A percentile compares a stretch with the other conserved stretches of the same genome.
Evolutionary conservation across 306 rosid species (phyloP).

Genomic region (Vigna unguiculata): DNA sequence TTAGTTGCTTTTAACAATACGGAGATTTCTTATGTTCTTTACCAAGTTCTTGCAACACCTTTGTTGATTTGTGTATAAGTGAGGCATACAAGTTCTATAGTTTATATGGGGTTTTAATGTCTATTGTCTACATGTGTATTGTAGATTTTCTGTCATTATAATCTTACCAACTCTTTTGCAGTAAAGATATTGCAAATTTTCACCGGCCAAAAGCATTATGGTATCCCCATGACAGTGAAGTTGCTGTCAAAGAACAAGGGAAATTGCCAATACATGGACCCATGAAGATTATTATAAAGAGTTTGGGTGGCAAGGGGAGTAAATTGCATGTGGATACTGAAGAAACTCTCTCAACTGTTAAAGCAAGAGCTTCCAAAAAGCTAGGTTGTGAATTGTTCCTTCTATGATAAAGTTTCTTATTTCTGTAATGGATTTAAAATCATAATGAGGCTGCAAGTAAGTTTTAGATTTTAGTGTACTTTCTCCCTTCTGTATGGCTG

Average conservation of each 20-base stretch:
- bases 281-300: constrained; percentile 85
- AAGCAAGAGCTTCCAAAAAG: constrained; percentile 89
- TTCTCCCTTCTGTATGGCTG: constrained; percentile 28
- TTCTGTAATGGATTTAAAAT: constrained; percentile 17
- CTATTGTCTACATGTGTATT: neutral
- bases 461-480: constrained; percentile 17
- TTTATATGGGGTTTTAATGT: constrained; percentile 13
- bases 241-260: constrained; percentile 83
- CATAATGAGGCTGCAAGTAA: constrained; percentile 25
- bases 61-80: constrained; percentile 30
- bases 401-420: constrained; percentile 15
- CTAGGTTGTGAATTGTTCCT: constrained; percentile 72
- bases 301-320: constrained; percentile 96
- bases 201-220: constrained; percentile 97
- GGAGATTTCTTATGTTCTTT: constrained; percentile 15
- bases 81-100: neutral
- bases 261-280: constrained; percentile 79
- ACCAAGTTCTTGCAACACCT: constrained; percentile 37
- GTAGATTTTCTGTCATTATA: constrained; percentile 26
- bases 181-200: constrained; percentile 93
- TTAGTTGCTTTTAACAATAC: neutral
- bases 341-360: constrained; percentile 83
- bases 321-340: constrained; percentile 81
- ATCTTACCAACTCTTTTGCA: constrained; percentile 58
- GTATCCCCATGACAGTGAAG: constrained; percentile 92